Percentiles rank a stretch among this genome's conserved stretches.
phyloP scores from a whole-genome alignment of 805 yeast species.

The Wickerhamiella sorbophila region DNA sequence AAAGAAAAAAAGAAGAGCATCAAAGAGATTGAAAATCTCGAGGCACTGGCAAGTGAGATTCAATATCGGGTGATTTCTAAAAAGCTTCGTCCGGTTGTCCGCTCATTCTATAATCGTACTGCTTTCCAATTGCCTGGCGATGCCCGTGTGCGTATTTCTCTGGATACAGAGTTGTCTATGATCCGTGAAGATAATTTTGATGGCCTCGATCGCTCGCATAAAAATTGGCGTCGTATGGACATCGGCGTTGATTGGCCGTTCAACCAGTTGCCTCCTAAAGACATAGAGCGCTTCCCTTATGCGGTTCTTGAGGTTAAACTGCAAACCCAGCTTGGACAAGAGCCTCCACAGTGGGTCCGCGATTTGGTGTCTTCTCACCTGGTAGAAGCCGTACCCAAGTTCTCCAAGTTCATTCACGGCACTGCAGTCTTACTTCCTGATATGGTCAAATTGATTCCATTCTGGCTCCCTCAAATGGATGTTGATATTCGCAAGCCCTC shows the following conservation, averaged over 20 bases:
- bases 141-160: constrained; percentile 95
- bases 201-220: constrained; percentile 75
- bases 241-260: constrained; percentile 97
- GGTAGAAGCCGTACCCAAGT: constrained; percentile 97
- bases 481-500: constrained; percentile 88
- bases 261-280: constrained; percentile 65
- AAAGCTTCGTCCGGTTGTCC: constrained; percentile 80
- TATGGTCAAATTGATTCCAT: constrained; percentile 72
- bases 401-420: constrained; percentile 95
- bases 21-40: constrained; percentile 82
- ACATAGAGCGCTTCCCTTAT: constrained; percentile 87
- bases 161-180: constrained; percentile 95
- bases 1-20: constrained; percentile 79
- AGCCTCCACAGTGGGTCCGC: constrained; percentile 96
- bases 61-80: constrained; percentile 80
- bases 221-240: constrained; percentile 97
- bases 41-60: constrained; percentile 81
- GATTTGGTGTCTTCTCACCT: constrained; percentile 82
- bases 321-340: constrained; percentile 97
- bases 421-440: constrained; percentile 84
- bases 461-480: constrained; percentile 96
- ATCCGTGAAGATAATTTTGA: constrained; percentile 96
- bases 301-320: constrained; percentile 95
- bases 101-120: constrained; percentile 94
- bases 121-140: constrained; percentile 99